Percentiles rank a stretch among this genome's conserved stretches.
These are phyloP conservation scores for Entomortierella parvispora DNA, from an alignment of 192 early-diverging fungal genomes.

Conservation along the genomic window DNA sequence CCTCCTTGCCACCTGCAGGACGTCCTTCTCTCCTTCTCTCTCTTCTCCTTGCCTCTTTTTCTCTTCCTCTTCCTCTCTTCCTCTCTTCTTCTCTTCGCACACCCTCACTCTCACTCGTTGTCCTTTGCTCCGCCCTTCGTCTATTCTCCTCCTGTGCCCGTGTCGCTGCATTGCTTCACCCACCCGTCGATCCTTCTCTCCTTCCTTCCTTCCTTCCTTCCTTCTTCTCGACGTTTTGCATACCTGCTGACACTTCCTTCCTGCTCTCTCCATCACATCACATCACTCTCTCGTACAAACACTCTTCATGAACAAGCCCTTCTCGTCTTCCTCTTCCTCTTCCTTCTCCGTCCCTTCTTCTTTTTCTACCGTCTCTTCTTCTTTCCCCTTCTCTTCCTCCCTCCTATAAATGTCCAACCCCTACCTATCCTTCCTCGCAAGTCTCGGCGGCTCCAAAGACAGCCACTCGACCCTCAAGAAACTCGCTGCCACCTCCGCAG, in stretches of 20 bases:
- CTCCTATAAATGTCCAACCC: constrained; percentile 52
- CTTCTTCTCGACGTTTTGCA: not conserved
- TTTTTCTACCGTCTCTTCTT: not conserved
- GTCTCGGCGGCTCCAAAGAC: constrained; percentile 44
- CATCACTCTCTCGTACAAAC: too few relatives aligned
- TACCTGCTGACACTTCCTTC: not conserved
- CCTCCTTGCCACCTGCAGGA: not conserved
- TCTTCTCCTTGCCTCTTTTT: not conserved
- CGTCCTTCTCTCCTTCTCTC: not conserved
- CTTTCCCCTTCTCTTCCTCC: constrained; percentile 5
- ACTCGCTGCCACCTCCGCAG: constrained; percentile 27
- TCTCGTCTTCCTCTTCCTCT: constrained; percentile 5
- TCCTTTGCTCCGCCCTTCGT: not conserved
- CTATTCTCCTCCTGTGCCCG: not conserved
- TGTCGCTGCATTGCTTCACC: too few relatives aligned
- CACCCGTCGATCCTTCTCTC: not conserved
- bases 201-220: not conserved
- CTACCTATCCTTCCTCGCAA: constrained; percentile 39
- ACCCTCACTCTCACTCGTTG: not conserved
- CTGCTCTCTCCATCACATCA: too few relatives aligned
- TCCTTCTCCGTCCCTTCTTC: constrained; percentile 11
- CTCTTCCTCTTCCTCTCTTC: not conserved
- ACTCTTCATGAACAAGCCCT: not conserved
- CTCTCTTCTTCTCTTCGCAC: not conserved
- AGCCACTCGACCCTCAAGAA: constrained; percentile 51